These are phyloP conservation scores for Mycena olivaceomarginata DNA, from an alignment of 768 basidiomycete species.

Conservation along the genomic window DNA sequence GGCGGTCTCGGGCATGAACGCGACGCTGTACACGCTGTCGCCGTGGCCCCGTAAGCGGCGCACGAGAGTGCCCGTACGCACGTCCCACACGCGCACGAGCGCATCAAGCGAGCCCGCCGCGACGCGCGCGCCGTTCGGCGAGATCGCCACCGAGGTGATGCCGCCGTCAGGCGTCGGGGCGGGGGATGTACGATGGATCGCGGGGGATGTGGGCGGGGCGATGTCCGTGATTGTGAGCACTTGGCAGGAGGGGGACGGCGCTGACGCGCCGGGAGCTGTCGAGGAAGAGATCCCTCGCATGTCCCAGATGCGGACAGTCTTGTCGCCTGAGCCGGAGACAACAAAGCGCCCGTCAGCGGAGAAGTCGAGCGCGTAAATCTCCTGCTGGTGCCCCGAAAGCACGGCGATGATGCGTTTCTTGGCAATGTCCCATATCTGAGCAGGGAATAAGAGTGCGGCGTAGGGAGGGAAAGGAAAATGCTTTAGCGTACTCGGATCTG, in stretches of 20 bases:
- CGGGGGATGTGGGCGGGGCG: conserved; percentile 56
- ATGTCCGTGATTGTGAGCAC: conserved; percentile 41
- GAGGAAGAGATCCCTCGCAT: conserved; percentile 44
- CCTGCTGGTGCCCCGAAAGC: conserved; percentile 86
- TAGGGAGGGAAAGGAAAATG: conserved; percentile 50
- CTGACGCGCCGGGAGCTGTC: conserved; percentile 51
- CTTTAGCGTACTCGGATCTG: conserved; percentile 77
- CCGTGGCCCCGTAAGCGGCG: conserved; percentile 78
- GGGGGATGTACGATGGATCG: conserved; percentile 36
- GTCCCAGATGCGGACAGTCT: conserved; percentile 53
- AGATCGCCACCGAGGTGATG: conserved; percentile 78
- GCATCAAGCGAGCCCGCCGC: conserved; percentile 77
- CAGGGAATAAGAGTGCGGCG: conserved; percentile 5
- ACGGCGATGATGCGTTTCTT: conserved; percentile 80
- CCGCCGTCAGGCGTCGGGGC: conserved; percentile 60
- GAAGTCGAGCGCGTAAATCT: conserved; percentile 91
- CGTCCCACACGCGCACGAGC: conserved; percentile 83
- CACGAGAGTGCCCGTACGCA: conserved; percentile 70
- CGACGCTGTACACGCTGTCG: conserved; percentile 81
- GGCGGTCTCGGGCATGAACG: conserved; percentile 81
- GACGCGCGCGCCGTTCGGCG: conserved; percentile 75
- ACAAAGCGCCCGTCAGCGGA: conserved; percentile 83
- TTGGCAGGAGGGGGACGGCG: conserved; percentile 70
- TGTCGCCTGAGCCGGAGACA: conserved; percentile 84
- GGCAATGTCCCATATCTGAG: conserved; percentile 89